Conservation (phyloP, 495 filamentous ascomycete genomes). For the Pseudoneurospora amorphoporcata region DNA sequence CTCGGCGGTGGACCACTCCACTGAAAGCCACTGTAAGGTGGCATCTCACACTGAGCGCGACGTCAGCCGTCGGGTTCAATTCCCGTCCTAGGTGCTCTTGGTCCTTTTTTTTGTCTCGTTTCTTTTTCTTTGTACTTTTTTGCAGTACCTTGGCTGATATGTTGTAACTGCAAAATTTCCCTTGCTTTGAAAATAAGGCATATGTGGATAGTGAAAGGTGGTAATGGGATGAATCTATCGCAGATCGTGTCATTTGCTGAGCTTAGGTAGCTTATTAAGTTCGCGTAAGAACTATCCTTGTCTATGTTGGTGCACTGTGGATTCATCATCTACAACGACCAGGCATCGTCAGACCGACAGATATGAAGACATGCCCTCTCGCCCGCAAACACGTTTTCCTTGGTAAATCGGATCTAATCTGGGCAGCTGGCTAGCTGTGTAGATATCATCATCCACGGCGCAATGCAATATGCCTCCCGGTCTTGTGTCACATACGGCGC, state of each 20-base stretch:
- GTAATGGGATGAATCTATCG: background rate
- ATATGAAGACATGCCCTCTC: background rate
- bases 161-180: too few relatives aligned
- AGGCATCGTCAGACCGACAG: background rate
- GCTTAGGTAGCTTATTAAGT: background rate
- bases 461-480: background rate
- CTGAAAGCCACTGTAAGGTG: too few relatives aligned
- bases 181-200: too few relatives aligned
- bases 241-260: background rate
- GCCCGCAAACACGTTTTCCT: background rate
- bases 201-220: background rate
- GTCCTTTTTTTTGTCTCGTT: too few relatives aligned
- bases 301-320: background rate
- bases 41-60: too few relatives aligned
- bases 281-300: background rate
- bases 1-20: too few relatives aligned
- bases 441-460: background rate
- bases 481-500: background rate
- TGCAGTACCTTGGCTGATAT: too few relatives aligned
- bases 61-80: background rate
- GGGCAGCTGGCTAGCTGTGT: background rate
- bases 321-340: background rate
- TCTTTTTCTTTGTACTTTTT: background rate
- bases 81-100: too few relatives aligned
- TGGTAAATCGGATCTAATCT: background rate